phyloP scores from a whole-genome alignment of 371 early-diverging fungal species.

The Capillidium heterosporum region DNA sequence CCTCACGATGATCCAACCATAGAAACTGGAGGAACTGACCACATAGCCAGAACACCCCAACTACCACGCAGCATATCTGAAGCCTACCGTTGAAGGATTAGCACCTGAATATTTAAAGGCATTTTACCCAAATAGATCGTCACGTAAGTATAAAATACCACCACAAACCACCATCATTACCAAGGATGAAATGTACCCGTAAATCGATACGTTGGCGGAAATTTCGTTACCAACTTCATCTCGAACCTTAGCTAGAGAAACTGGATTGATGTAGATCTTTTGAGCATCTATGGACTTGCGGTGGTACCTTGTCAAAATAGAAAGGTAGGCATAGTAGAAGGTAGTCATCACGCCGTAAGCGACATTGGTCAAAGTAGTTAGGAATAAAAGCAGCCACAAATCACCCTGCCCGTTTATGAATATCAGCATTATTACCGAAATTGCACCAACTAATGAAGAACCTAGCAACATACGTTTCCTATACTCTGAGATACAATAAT shows the following conservation, averaged over 20 bases:
- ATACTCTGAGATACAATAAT: background rate
- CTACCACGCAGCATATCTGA: background rate
- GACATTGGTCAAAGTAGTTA: slow-evolving; percentile 21
- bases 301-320: slow-evolving; percentile 25
- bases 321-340: slow-evolving; percentile 34
- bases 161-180: background rate
- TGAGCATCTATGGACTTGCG: slow-evolving; percentile 13
- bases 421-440: slow-evolving; percentile 16
- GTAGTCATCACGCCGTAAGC: slow-evolving; percentile 28
- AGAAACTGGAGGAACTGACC: background rate
- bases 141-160: background rate
- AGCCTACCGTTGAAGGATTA: background rate
- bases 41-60: background rate
- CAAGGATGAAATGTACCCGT: background rate
- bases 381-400: slow-evolving; percentile 20
- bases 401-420: slow-evolving; percentile 10
- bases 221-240: background rate
- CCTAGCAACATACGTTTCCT: slow-evolving; percentile 28
- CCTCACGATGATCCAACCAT: background rate
- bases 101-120: too few relatives aligned
- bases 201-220: background rate
- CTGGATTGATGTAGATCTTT: background rate
- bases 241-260: background rate
- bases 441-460: slow-evolving; percentile 21
- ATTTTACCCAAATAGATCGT: background rate